A percentile compares a stretch with the other conserved stretches of the same genome.
Conservation (phyloP, 225 moss, liverwort and hornwort species). For the Sphagnum contortum region DNA sequence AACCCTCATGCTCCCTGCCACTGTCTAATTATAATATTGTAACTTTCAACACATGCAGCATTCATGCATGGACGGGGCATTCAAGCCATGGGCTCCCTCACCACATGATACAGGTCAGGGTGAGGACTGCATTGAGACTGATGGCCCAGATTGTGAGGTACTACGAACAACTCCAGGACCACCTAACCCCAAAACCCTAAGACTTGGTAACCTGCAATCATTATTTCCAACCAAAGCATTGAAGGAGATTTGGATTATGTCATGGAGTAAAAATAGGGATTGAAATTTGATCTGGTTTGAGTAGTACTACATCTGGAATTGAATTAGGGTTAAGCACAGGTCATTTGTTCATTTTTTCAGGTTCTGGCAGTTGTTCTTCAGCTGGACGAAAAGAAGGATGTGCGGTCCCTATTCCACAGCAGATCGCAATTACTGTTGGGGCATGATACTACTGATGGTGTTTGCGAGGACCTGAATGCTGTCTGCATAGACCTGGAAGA, state of each 20-base stretch:
- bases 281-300: no score
- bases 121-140: conserved; percentile 38
- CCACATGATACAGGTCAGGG: conserved; percentile 10
- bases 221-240: no score
- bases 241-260: no score
- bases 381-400: conserved; percentile 38
- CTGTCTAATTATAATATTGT: no score
- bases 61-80: conserved; percentile 64
- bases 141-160: conserved; percentile 59
- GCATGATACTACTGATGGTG: no score
- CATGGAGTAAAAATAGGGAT: no score
- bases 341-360: conserved; percentile 8
- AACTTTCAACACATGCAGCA: conserved; percentile 21
- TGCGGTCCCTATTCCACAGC: conserved; percentile 16
- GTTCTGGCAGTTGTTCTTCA: conserved; percentile 46
- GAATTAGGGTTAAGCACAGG: no score
- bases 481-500: conserved; percentile 27
- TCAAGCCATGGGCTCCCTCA: conserved; percentile 34
- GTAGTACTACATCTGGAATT: no score
- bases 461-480: conserved; percentile 8
- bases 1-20: no score
- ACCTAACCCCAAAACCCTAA: no score
- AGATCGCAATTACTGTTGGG: background rate
- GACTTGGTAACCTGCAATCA: no score
- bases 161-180: no score